These are phyloP conservation scores for Colletotrichum camelliae DNA, from an alignment of 2,329 filamentous ascomycete species.

Conservation along the genomic window DNA sequence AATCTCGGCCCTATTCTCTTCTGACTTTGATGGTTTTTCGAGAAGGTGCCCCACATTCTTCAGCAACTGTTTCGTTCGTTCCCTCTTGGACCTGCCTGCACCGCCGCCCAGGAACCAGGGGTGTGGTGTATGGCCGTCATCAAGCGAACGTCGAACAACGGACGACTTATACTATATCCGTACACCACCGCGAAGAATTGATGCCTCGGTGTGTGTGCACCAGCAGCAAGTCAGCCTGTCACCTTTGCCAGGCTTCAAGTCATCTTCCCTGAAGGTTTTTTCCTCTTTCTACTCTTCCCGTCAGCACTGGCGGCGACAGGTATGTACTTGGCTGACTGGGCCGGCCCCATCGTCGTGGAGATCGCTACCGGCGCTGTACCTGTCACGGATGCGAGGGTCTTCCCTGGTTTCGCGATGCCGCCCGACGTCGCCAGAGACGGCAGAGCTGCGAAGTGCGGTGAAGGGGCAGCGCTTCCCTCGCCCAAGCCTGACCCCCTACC, in stretches of 20 bases:
- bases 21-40: not conserved
- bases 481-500: not conserved
- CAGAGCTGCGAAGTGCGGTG: slow-evolving; percentile 16
- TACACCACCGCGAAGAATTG: not conserved
- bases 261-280: not conserved
- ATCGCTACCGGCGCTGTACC: not conserved
- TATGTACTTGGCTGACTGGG: not conserved
- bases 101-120: not conserved
- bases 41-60: slow-evolving; percentile 13
- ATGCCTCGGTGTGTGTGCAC: not conserved
- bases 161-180: not conserved
- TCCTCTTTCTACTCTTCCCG: not conserved
- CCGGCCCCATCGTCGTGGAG: not conserved
- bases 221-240: not conserved
- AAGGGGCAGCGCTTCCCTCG: not conserved
- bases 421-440: not conserved
- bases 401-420: slow-evolving; percentile 1
- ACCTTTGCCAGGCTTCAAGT: not conserved
- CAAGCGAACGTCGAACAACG: not conserved
- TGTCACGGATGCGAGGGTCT: not conserved
- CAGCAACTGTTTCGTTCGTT: slow-evolving; percentile 3
- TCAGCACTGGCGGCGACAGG: not conserved
- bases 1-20: slow-evolving; percentile 5
- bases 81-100: not conserved
- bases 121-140: not conserved